A percentile compares a stretch with the other conserved stretches of the same genome.
phyloP scores from a whole-genome alignment of 2,329 filamentous ascomycete species.

The Clarireedia monteithiana region DNA sequence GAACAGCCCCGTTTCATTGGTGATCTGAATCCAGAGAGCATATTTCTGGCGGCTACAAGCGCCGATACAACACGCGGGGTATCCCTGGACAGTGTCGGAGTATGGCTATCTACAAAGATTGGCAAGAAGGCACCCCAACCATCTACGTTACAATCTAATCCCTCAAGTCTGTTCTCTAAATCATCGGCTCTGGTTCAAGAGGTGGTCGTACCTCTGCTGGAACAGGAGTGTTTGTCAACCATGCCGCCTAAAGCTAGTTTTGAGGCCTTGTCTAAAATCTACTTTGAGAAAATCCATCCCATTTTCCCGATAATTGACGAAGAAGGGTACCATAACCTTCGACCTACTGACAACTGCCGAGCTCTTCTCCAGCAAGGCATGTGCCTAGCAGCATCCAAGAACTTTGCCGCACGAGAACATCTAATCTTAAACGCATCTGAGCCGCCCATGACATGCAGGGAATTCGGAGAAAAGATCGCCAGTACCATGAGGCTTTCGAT shows the following conservation, averaged over 20 bases:
- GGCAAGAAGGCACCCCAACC: not conserved
- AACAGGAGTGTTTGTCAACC: conserved; percentile 32
- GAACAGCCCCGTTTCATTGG: conserved; percentile 43
- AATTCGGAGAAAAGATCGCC: conserved; percentile 20
- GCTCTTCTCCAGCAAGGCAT: conserved; percentile 44
- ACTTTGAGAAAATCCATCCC: conserved; percentile 27
- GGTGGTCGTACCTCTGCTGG: conserved; percentile 19
- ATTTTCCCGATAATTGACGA: conserved; percentile 25
- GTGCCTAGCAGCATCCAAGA: conserved; percentile 45
- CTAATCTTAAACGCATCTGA: conserved; percentile 26
- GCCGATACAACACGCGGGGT: conserved; percentile 31
- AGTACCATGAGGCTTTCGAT: conserved; percentile 28
- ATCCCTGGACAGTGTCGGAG: conserved; percentile 45
- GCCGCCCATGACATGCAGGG: conserved; percentile 11
- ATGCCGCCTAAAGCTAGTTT: conserved; percentile 42
- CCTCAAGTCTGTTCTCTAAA: conserved; percentile 15
- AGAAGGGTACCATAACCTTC: conserved; percentile 29
- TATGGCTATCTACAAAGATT: conserved; percentile 38
- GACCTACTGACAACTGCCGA: conserved; percentile 27
- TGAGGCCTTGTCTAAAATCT: conserved; percentile 36
- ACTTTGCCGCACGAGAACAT: conserved; percentile 37
- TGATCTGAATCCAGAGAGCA: conserved; percentile 51
- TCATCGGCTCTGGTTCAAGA: conserved; percentile 16
- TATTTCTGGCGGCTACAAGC: conserved; percentile 48
- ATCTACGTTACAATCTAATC: conserved; percentile 4